phyloP scores from a whole-genome alignment of 345 rosid genomes.

The Syzygium aromaticum region DNA sequence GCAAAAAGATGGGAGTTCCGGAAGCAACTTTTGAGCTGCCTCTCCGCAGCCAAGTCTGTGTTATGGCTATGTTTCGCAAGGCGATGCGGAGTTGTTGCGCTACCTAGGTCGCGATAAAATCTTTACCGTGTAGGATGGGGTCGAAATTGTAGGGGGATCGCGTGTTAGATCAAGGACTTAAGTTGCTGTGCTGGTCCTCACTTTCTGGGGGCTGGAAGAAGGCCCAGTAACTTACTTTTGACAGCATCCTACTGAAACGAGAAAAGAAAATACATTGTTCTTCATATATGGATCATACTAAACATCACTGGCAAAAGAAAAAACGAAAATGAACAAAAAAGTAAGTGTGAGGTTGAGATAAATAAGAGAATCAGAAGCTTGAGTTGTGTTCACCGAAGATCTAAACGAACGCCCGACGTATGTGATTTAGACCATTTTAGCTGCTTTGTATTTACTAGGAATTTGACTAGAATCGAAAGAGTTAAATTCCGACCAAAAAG shows the following conservation, averaged over 20 bases:
- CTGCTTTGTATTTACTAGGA: neutral
- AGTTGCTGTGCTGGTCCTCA: neutral
- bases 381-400: neutral
- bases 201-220: neutral
- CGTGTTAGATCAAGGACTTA: neutral
- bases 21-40: neutral
- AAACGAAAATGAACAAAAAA: neutral
- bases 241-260: neutral
- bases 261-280: neutral
- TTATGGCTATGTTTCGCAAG: neutral
- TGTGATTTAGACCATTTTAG: too few species aligned
- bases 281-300: too few species aligned
- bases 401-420: too few species aligned
- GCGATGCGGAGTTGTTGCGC: neutral
- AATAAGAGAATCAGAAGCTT: neutral
- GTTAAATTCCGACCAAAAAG: neutral
- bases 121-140: neutral
- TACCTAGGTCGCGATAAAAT: neutral
- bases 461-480: neutral
- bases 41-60: neutral
- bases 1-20: neutral
- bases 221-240: neutral
- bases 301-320: neutral
- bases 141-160: neutral
- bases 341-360: neutral